Evolutionary conservation across 2,329 filamentous ascomycete species (phyloP).

Genomic region (Westerdykella ornata): DNA sequence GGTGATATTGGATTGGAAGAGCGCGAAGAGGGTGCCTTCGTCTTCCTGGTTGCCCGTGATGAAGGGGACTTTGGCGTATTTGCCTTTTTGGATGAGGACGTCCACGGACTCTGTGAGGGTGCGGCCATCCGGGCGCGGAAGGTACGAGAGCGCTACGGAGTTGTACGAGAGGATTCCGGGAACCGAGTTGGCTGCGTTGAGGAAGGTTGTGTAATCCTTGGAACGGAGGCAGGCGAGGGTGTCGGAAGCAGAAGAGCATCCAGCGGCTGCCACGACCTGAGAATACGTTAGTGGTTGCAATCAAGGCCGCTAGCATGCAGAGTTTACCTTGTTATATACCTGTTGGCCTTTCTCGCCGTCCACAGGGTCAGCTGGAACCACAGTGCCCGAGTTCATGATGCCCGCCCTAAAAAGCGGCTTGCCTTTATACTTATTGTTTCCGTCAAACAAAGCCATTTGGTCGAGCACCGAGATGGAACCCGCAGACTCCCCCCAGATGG

Average conservation of each 20-base stretch:
- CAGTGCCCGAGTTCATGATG: slow-evolving; percentile 57
- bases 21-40: slow-evolving; percentile 67
- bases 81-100: slow-evolving; percentile 46
- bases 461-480: slow-evolving; percentile 63
- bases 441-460: slow-evolving; percentile 68
- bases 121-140: slow-evolving; percentile 65
- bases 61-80: slow-evolving; percentile 55
- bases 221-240: slow-evolving; percentile 46
- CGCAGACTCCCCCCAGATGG: slow-evolving; percentile 63
- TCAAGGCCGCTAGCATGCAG: neutral
- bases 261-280: slow-evolving; percentile 42
- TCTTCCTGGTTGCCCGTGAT: slow-evolving; percentile 73
- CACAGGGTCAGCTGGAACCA: slow-evolving; percentile 46
- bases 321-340: slow-evolving; percentile 45
- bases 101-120: slow-evolving; percentile 60
- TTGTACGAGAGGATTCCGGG: slow-evolving; percentile 61
- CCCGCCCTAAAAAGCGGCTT: slow-evolving; percentile 66
- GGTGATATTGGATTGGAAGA: slow-evolving; percentile 64
- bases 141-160: slow-evolving; percentile 63
- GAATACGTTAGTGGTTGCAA: slow-evolving; percentile 51
- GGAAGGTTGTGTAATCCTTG: slow-evolving; percentile 43
- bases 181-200: slow-evolving; percentile 63
- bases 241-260: slow-evolving; percentile 39
- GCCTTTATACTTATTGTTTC: slow-evolving; percentile 67
- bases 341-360: slow-evolving; percentile 60